These are phyloP conservation scores for Fragilaria crotonensis DNA, from an alignment of 108 stramenopile genomes.

Conservation along the genomic window DNA sequence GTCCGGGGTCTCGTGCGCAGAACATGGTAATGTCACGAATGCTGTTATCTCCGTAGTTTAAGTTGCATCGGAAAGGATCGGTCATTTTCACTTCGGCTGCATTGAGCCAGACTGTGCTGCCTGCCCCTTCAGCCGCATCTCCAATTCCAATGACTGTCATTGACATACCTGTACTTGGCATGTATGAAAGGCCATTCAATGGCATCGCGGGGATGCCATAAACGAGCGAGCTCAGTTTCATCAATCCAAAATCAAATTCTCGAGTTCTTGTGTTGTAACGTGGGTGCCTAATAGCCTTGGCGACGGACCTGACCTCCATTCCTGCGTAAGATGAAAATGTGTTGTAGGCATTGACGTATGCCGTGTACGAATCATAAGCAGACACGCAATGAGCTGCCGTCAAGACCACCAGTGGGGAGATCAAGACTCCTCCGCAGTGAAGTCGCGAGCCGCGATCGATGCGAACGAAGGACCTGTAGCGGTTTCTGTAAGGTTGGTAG, in stretches of 20 bases:
- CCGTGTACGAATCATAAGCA: not conserved
- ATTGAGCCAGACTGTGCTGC: not conserved
- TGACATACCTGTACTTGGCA: slow-evolving; percentile 2
- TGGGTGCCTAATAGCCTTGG: slow-evolving; percentile 20
- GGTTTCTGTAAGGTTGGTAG: not conserved
- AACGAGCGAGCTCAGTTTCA: slow-evolving; percentile 10
- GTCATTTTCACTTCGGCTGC: not conserved
- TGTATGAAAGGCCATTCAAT: slow-evolving; percentile 13
- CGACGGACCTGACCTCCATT: not conserved
- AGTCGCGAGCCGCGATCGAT: not conserved
- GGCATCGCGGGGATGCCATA: not conserved
- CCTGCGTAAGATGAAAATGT: not conserved
- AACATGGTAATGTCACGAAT: slow-evolving; percentile 15
- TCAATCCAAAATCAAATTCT: slow-evolving; percentile 31
- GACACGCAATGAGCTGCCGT: slow-evolving; percentile 13
- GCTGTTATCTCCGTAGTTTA: not conserved
- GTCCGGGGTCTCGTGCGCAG: slow-evolving; percentile 17
- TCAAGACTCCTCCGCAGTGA: slow-evolving; percentile 10
- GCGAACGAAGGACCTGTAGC: not conserved
- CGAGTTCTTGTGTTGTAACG: slow-evolving; percentile 10
- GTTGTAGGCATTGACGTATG: not conserved
- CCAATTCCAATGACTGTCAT: slow-evolving; percentile 13
- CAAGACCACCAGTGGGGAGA: slow-evolving; percentile 8
- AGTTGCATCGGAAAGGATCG: not conserved
- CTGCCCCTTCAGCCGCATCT: slow-evolving; percentile 9